phyloP scores from a whole-genome alignment of 257 asterid genomes.

The Solanum tarapatanum region DNA sequence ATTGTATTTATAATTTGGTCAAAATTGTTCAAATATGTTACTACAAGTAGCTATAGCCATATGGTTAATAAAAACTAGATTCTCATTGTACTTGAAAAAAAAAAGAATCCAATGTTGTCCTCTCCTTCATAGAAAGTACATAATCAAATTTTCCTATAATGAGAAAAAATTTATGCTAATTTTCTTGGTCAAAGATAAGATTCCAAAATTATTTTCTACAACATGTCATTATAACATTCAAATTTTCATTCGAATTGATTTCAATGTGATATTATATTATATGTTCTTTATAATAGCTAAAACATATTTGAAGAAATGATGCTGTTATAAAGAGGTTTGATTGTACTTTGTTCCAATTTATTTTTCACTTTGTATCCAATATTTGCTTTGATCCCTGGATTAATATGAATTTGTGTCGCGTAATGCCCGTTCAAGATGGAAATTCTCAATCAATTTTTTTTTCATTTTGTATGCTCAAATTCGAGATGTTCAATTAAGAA shows the following conservation, averaged over 20 bases:
- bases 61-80: background rate
- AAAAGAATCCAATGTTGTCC: background rate
- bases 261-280: background rate
- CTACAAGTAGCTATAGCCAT: background rate
- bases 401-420: background rate
- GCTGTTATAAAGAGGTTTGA: background rate
- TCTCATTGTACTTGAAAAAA: background rate
- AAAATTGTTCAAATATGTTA: background rate
- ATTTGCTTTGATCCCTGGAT: background rate
- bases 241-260: background rate
- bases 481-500: background rate
- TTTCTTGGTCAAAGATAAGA: background rate
- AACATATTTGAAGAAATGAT: background rate
- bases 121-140: background rate
- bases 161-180: background rate
- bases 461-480: background rate
- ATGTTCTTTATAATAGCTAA: background rate
- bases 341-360: background rate
- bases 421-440: background rate
- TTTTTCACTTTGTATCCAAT: background rate
- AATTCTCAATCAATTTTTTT: background rate
- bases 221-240: background rate
- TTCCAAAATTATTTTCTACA: background rate
- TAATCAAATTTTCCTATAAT: background rate
- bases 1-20: background rate